Evolutionary conservation across 495 filamentous ascomycete species (phyloP), one percentile per base, ranked within the genome.

Genomic region (Daldinia vernicosa): DNA sequence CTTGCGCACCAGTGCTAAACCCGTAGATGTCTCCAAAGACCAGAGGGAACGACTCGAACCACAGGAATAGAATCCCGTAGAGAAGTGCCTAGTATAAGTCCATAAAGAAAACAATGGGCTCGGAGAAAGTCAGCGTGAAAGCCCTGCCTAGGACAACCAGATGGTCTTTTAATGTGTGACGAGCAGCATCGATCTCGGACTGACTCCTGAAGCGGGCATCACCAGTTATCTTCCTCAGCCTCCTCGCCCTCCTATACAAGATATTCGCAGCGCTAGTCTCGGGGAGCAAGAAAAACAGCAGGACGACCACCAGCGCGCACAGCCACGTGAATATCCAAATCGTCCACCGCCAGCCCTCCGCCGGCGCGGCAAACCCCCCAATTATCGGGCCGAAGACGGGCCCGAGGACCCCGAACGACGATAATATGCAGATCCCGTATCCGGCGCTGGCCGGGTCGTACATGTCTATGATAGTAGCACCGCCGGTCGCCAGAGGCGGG

Each of bases 1-100:
- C 43, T 12, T 47, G 43, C 3, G 17, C 43, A 1, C 43, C 17
- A 22, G 19, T 11, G 43, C 43, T 22, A 19, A 47, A 22, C 17
- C 43, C 43, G 9, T 47, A 47, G 9, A 47, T 86, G 14, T 86
- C 82, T 14, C 82, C 71, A 75, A 94, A 95, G 33, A 93, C 89
- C 15, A 93, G 73, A 19, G 90, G 85, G 72, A 93, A 94, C 1
- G 91, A 91, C 26, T 92, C 91, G 74, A 95, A 94, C 80, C 93
- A 95, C 6, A 94, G 82, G 72, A 94, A 94, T 1, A 94, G 76
- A n/a, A 93, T 87, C 4, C 91, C 92, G 12, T 94, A 82, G 11
- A 94, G 77, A 17, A 94, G 82, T 0, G 89, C 90, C 1, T 88
- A 57, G 66, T 92, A 90, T 12, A 92, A 12, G 66, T 79, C 63